Base-by-base conservation (phyloP, 2,329 filamentous ascomycete genomes). In the Cordyceps cateniannulata region DNA sequence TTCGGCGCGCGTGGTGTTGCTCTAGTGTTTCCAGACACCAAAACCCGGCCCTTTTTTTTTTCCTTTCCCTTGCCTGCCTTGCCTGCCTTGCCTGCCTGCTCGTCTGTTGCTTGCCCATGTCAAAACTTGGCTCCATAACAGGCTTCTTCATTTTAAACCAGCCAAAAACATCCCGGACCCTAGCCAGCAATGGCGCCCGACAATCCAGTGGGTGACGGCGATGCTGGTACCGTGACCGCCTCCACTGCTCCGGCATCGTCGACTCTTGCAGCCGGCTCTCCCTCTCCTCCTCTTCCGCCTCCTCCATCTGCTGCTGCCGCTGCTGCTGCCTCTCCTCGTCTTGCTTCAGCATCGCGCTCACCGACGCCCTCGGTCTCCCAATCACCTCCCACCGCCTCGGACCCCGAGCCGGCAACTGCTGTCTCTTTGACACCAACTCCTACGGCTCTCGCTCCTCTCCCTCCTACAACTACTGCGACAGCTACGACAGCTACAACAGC, bases 231-330 rank as follows among this genome's bases (percentile, higher is more conserved):
- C 57, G 48, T 53, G 29, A 47, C 54, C 54, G 24, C 44, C 22
- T 49, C 57, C 49, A 57, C 54, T 47, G 27, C 29, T 38, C 48
- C 58, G 45, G 45, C 54, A 49, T 58, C 54, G 54, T 40, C 44
- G 32, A 40, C 29, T 58, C 29, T 27, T 50, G 29, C 61, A 47
- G 59, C 64, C 51, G 56, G 54, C 58, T 61, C 47, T 25, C 54
- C 62, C 49, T 59, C 62, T 62, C 50, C 61, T 54, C 50, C 54
- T 35, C 49, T 58, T 44, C 51, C 62, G 48, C 20, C 55, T 48
- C 45, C 50, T 27, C 45, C 60, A 29, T 48, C 62, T 51, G 18
- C 52, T 24, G 38, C 56, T 42, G 29, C 29, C 29, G 29, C 29
- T 12, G 38, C 18, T 8, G 38, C 38, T n/a, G n/a, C 38, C 7